phyloP scores from a whole-genome alignment of 2,329 filamentous ascomycete genomes.

The Nemania diffusa region DNA sequence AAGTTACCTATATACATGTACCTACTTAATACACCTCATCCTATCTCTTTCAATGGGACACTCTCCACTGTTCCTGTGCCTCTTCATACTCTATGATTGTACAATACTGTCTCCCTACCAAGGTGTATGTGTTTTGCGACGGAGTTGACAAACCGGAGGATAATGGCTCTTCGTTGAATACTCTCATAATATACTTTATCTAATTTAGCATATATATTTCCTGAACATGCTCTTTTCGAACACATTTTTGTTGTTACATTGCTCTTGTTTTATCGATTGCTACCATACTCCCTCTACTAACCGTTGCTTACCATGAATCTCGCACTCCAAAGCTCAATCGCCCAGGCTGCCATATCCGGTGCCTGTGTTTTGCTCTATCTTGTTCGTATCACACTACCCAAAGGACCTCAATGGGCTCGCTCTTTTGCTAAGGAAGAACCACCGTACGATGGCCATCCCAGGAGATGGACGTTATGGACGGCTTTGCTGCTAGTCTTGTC shows the following conservation, averaged over 20 bases:
- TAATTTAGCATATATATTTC: conserved; percentile 7
- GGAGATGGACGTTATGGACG: conserved; percentile 55
- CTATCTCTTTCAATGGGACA: background rate
- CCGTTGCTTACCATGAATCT: conserved; percentile 38
- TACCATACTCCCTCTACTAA: background rate
- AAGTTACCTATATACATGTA: conserved; percentile 1
- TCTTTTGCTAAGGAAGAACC: conserved; percentile 57
- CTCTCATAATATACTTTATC: background rate
- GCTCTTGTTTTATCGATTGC: conserved; percentile 1
- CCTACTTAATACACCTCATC: background rate
- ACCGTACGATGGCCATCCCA: conserved; percentile 35
- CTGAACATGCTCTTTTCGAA: conserved; percentile 22
- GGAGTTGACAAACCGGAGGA: background rate
- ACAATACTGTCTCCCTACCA: background rate
- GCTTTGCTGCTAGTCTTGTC: conserved; percentile 50
- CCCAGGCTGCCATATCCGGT: conserved; percentile 48
- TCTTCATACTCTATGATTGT: background rate
- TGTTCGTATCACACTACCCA: conserved; percentile 41
- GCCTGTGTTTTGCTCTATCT: conserved; percentile 48
- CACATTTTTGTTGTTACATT: background rate
- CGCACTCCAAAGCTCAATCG: conserved; percentile 40
- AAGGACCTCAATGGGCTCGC: conserved; percentile 54
- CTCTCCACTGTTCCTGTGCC: conserved; percentile 14
- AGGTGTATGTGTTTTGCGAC: background rate
- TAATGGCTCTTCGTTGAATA: conserved; percentile 3